phyloP scores from a whole-genome alignment of 768 basidiomycete species.

The Kwoniella sp. region DNA sequence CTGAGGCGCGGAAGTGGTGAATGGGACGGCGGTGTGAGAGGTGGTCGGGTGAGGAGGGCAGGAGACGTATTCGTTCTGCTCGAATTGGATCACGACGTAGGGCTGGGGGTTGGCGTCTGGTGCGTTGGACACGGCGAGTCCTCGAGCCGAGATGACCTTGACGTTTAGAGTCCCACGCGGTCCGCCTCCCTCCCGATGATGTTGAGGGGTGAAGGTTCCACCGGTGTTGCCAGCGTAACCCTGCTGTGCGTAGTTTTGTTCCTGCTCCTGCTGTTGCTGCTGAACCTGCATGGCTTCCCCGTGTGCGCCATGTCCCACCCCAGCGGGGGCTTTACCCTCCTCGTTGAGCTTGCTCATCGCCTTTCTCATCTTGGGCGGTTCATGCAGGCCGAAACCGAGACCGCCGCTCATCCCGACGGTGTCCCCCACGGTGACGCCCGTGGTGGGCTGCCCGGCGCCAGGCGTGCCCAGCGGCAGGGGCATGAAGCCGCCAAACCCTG shows the following conservation, averaged over 20 bases:
- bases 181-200: constrained; percentile 22
- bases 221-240: background rate
- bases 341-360: constrained; percentile 38
- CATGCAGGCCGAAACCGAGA: constrained; percentile 47
- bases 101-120: constrained; percentile 54
- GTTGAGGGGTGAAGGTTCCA: constrained; percentile 4
- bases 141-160: constrained; percentile 87
- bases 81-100: constrained; percentile 96
- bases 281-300: background rate
- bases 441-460: constrained; percentile 44
- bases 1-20: constrained; percentile 42
- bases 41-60: constrained; percentile 52
- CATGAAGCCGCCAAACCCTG: constrained; percentile 32
- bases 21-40: constrained; percentile 33
- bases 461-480: constrained; percentile 46
- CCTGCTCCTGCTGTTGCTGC: background rate
- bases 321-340: constrained; percentile 3
- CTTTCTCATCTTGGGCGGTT: constrained; percentile 50
- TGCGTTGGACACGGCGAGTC: constrained; percentile 64
- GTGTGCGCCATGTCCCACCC: background rate
- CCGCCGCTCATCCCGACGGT: constrained; percentile 30
- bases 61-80: constrained; percentile 96
- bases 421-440: constrained; percentile 44
- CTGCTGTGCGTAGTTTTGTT: constrained; percentile 1
- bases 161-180: constrained; percentile 72